Evolutionary conservation across 345 rosid species (phyloP).

Genomic region (Pelargonium nanum): DNA sequence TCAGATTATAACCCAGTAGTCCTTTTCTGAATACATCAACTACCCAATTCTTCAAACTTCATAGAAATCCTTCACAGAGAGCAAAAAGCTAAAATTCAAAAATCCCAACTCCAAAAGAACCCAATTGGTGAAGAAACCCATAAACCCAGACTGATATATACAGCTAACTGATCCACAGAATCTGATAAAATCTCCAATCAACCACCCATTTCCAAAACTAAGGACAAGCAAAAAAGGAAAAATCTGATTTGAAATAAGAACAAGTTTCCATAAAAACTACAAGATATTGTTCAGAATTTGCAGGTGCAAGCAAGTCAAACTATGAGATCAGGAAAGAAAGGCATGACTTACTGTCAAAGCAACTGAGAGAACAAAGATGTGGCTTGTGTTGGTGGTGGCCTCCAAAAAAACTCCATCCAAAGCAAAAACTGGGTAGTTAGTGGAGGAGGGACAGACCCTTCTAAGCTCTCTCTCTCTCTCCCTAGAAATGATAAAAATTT

Average conservation of each 20-base stretch:
- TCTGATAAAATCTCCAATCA: not conserved
- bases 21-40: not conserved
- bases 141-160: not conserved
- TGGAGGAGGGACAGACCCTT: not conserved
- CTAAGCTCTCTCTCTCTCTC: too few species aligned
- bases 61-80: too few species aligned
- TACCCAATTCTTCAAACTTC: not conserved
- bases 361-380: slow-evolving; percentile 13
- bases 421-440: not conserved
- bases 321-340: slow-evolving; percentile 4
- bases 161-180: slow-evolving; percentile 4
- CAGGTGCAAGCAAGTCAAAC: not conserved
- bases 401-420: too few species aligned
- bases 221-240: not conserved
- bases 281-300: not conserved
- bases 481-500: not conserved
- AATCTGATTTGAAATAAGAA: not conserved
- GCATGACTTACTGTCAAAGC: slow-evolving; percentile 22
- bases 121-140: not conserved
- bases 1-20: not conserved
- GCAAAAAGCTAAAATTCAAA: not conserved
- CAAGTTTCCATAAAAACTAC: not conserved
- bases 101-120: not conserved
- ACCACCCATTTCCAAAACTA: slow-evolving; percentile 6
- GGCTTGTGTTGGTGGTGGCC: slow-evolving; percentile 4